A percentile compares a stretch with the other conserved stretches of the same genome.
These are phyloP conservation scores for Xerocomus alliaceus DNA, from an alignment of 1,284 basidiomycete species.

Conservation along the genomic window DNA sequence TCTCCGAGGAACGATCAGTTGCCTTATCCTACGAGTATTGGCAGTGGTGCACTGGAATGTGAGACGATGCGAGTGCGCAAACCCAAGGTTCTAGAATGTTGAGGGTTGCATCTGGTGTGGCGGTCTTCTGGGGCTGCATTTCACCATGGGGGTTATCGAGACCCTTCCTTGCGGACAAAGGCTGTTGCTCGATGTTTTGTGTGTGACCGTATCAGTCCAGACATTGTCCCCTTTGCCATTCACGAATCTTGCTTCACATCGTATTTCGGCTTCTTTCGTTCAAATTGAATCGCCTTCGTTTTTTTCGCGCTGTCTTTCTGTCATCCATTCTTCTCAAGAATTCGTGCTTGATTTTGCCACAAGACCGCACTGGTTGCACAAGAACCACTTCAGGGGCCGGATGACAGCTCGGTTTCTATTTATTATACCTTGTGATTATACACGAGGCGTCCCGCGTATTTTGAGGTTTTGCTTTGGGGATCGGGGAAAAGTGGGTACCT, in stretches of 20 bases:
- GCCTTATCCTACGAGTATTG: conserved; percentile 41
- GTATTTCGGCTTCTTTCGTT: conserved; percentile 43
- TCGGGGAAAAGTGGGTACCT: conserved; percentile 27
- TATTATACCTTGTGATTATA: conserved; percentile 9
- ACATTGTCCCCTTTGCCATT: conserved; percentile 44
- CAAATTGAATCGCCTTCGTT: conserved; percentile 41
- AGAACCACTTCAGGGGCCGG: conserved; percentile 15
- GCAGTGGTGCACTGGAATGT: conserved; percentile 49
- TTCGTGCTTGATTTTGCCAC: conserved; percentile 42
- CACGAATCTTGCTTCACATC: conserved; percentile 41
- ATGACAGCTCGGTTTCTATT: conserved; percentile 19
- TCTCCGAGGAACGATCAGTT: conserved; percentile 32
- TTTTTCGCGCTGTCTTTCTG: conserved; percentile 39
- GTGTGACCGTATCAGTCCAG: conserved; percentile 17
- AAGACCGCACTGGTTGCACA: conserved; percentile 15
- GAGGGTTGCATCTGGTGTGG: conserved; percentile 46
- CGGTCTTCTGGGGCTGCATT: conserved; percentile 43
- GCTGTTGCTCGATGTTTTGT: conserved; percentile 19
- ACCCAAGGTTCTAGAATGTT: conserved; percentile 26
- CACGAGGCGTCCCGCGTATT: conserved; percentile 28
- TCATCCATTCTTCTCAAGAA: conserved; percentile 45
- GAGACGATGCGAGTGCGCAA: conserved; percentile 44
- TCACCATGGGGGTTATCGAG: conserved; percentile 42
- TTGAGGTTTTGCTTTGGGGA: conserved; percentile 20
- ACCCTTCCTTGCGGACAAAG: conserved; percentile 13